Evolutionary conservation across 2,329 filamentous ascomycete genomes (phyloP), one percentile per base, ranked within the genome.

Genomic region (Cladophialophora exuberans): DNA sequence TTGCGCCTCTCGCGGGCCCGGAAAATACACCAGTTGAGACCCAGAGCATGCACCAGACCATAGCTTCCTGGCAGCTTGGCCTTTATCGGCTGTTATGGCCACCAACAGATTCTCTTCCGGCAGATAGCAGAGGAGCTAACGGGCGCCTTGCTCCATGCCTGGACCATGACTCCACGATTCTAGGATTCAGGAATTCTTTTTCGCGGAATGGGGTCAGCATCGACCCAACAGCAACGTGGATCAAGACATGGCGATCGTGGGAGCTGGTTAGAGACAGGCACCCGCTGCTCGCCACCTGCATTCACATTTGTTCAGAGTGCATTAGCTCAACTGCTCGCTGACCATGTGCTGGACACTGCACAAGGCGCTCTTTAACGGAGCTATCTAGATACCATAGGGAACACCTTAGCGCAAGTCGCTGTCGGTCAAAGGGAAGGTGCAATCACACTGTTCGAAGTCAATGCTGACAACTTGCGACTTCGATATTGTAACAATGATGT

Each of bases 21-120:
- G 46, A 35, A 49, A 41, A 38, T 49, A 28, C 15, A 35, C 46
- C 46, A 49, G 46, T 39, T 28, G 17, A 30, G 33, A 13, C 31
- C 13, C n/a, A 6, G 3, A 31, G 44, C 35, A 20, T 15, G 22
- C 44, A 42, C 18, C 1, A 42, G 39, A n/a, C 2, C 15, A 20
- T 20, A 13, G 17, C 6, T 41, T 36, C 6, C 38, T 22, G 38
- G 20, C 22, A 20, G n/a, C 18, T 23, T 22, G 23, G 4, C 22
- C 39, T 22, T 23, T 13, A 42, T 20, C n/a, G 35, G 35, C 35
- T 39, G 9, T 15, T n/a, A 3, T 31, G 39, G 11, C 22, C 39
- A 22, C 39, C 39, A 42, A 42, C 39, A 25, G n/a, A n/a, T 22
- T 15, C 20, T 18, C 39, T 13, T 25, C 13, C 39, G 39, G 39